Conservation (phyloP, 805 yeast species). For the Candida koratica region DNA sequence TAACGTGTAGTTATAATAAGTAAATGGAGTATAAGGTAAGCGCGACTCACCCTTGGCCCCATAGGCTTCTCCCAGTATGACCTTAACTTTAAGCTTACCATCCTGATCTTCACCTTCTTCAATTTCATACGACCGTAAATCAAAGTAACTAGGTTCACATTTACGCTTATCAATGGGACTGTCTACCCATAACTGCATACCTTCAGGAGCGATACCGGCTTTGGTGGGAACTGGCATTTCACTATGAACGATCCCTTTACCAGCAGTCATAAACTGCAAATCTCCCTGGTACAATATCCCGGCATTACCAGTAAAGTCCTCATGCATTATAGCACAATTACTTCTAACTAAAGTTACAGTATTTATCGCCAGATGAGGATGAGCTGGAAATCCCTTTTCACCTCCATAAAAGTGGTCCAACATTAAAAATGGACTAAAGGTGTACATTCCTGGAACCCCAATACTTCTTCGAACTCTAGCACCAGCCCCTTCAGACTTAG, state of each 20-base stretch:
- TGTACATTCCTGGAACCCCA: constrained; percentile 63
- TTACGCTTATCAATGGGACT: constrained; percentile 62
- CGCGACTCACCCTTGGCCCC: constrained; percentile 73
- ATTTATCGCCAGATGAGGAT: constrained; percentile 40
- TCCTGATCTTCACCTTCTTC: constrained; percentile 67
- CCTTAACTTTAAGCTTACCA: constrained; percentile 57
- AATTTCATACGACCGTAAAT: constrained; percentile 63
- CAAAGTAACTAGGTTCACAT: constrained; percentile 72
- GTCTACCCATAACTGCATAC: constrained; percentile 88
- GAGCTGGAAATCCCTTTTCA: constrained; percentile 55
- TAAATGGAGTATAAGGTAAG: constrained; percentile 77
- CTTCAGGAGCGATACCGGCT: constrained; percentile 46
- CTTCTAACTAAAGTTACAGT: constrained; percentile 30
- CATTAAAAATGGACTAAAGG: constrained; percentile 79
- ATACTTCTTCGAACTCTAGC: constrained; percentile 79
- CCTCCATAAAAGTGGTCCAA: constrained; percentile 63
- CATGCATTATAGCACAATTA: constrained; percentile 38
- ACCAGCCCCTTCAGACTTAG: constrained; percentile 85
- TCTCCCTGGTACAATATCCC: constrained; percentile 81
- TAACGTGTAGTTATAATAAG: constrained; percentile 63
- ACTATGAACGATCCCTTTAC: constrained; percentile 78
- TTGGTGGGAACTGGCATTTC: constrained; percentile 72
- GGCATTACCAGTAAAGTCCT: constrained; percentile 78
- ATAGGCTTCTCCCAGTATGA: constrained; percentile 72
- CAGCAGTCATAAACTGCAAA: constrained; percentile 92